Conservation (phyloP, 202 grass and related monocot genomes). For the Schoenoplectus triqueter region DNA sequence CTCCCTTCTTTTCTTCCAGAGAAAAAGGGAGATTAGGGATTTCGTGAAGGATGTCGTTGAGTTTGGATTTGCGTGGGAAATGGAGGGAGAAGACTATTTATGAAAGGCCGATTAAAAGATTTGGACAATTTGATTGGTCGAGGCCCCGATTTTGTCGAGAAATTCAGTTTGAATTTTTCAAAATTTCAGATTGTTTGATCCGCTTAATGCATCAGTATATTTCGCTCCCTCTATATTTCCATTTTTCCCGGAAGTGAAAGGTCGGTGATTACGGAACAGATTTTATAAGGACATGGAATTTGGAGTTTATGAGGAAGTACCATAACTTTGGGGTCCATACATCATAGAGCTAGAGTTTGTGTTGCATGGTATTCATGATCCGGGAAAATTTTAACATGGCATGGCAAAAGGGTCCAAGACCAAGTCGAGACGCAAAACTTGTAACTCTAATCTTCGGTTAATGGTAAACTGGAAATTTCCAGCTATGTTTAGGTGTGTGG, state of each 20-base stretch:
- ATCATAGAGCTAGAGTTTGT: not conserved
- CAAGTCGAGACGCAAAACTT: conserved; percentile 1
- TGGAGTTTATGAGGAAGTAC: not conserved
- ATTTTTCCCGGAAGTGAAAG: not conserved
- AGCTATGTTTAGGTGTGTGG: not conserved
- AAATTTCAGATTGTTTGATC: conserved; percentile 39
- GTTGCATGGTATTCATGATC: not conserved
- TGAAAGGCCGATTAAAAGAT: conserved; percentile 18
- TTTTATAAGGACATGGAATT: not conserved
- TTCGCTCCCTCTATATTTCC: conserved; percentile 20
- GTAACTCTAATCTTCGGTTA: not conserved
- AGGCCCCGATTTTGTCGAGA: conserved; percentile 19
- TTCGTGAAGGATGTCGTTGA: conserved; percentile 17
- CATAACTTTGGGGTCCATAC: not conserved
- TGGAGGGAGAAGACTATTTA: conserved; percentile 33
- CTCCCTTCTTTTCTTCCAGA: conserved; percentile 14
- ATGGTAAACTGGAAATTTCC: conserved; percentile 13
- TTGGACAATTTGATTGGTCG: conserved; percentile 9
- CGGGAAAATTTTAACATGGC: not conserved
- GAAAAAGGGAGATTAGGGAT: conserved; percentile 8
- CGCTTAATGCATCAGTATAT: not conserved
- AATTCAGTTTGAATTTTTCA: conserved; percentile 35
- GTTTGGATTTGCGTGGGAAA: conserved; percentile 42
- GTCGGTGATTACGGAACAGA: not conserved
- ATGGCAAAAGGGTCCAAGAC: not conserved